Conservation (phyloP, 768 basidiomycete species). For the Pulveroboletus ravenelii region DNA sequence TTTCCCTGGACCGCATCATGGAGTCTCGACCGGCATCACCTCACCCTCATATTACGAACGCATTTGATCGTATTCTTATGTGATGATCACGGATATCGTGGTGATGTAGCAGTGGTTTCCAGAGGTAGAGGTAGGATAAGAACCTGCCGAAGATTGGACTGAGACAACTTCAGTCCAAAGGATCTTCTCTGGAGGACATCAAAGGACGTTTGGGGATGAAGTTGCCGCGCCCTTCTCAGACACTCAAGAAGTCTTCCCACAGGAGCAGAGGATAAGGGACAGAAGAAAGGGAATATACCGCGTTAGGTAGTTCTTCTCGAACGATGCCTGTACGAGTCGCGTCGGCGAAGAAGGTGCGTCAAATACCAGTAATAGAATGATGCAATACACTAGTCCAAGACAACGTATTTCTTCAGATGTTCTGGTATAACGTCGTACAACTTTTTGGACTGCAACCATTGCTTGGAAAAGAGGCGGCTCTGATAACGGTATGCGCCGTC, state of each 20-base stretch:
- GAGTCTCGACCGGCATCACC: not conserved
- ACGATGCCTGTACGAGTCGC: not conserved
- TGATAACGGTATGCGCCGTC: conserved; percentile 98
- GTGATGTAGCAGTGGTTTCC: not conserved
- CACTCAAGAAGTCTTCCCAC: not conserved
- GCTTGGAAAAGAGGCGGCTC: conserved; percentile 89
- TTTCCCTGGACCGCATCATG: not conserved
- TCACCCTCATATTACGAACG: not conserved
- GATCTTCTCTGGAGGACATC: not conserved
- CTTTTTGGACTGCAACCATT: conserved; percentile 82
- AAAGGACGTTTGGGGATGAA: not conserved
- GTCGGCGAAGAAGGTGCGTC: not conserved
- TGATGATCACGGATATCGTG: not conserved
- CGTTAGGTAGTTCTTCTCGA: not conserved
- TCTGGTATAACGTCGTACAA: conserved; percentile 75
- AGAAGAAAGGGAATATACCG: not conserved
- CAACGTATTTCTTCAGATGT: conserved; percentile 83
- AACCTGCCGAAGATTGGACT: not conserved
- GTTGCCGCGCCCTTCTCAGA: not conserved
- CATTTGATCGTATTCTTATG: not conserved
- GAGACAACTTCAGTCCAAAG: not conserved
- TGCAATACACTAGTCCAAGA: conserved; percentile 55
- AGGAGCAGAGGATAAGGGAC: not conserved
- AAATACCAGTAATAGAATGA: not conserved
- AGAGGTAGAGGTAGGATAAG: not conserved